phyloP scores from a whole-genome alignment of 2,329 filamentous ascomycete species.

The Tolypocladium inflatum region DNA sequence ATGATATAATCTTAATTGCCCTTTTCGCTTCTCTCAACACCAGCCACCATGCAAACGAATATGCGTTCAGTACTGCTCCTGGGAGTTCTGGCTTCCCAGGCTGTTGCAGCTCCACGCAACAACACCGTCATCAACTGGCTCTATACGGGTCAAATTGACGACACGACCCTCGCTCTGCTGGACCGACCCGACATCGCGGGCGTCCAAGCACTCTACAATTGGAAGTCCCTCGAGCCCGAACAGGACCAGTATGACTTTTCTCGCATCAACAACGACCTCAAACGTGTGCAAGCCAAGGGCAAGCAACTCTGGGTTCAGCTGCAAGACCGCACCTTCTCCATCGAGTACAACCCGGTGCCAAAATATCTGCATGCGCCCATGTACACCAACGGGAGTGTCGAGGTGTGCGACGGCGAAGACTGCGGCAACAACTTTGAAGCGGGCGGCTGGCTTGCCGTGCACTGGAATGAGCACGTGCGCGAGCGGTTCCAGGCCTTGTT shows the following conservation, averaged over 20 bases:
- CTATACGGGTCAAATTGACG: neutral
- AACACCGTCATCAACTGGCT: neutral
- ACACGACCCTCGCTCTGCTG: neutral
- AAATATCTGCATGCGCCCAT: conserved; percentile 6
- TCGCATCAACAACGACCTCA: conserved; percentile 9
- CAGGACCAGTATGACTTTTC: neutral
- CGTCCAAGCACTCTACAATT: neutral
- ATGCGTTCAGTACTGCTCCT: neutral
- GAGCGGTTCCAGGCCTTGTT: conserved; percentile 8
- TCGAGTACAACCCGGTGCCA: conserved; percentile 7
- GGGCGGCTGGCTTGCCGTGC: neutral
- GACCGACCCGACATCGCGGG: neutral
- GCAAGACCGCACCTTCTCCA: conserved; percentile 9
- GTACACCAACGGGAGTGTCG: conserved; percentile 11
- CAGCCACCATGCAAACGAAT: too few species aligned
- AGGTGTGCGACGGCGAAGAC: conserved; percentile 6
- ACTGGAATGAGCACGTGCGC: conserved; percentile 2
- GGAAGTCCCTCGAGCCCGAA: neutral
- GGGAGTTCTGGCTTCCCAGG: neutral
- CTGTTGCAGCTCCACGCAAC: neutral
- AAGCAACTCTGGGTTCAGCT: conserved; percentile 13
- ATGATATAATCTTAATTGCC: neutral
- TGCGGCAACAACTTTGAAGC: neutral
- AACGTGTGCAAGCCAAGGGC: conserved; percentile 16
- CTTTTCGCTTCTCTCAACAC: too few species aligned